Evolutionary conservation across 2,329 filamentous ascomycete genomes (phyloP), one percentile per base, ranked within the genome.

Genomic region (Beauveria sp.): DNA sequence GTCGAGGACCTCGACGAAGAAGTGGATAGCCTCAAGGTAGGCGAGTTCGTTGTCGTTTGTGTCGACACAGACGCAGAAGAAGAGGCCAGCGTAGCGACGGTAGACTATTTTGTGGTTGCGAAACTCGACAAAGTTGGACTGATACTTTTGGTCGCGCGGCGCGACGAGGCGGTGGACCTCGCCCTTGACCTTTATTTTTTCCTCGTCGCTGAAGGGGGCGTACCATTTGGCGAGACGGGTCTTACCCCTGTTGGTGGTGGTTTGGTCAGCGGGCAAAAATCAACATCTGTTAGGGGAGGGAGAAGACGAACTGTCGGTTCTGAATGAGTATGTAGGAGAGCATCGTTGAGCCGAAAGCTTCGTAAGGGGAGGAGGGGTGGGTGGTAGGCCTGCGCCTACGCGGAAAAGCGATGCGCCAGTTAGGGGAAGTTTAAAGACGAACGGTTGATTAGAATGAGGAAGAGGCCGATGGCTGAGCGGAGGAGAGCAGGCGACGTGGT

Each of bases 141-240:
- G 95, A 81, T 99, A 96, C 75, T 99, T 99, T 74, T 99, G 95
- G 77, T 99, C 95, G 72, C 95, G 90, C 7, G 95, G 95, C 0
- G 95, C 95, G 64, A 99, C 93, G 68, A 99, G 91, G 65, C 95
- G 93, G 82, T 99, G 95, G 70, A 98, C 90, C 80, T 99, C 95
- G 83, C 95, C 95, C 78, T 99, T 99, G 70, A 99, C 83, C 79
- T 96, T 97, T 76, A 99, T 91, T 81, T 99, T 99, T 76, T 99
- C 92, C 75, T 98, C 93, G 81, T 99, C 95, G 77, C 88, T 96
- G 81, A 97, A 99, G 65, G 95, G 93, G 68, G 90, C 91, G 81
- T 99, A 99, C 93, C 93, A 99, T 80, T 99, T 99, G 67, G 95
- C 95, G 66, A 99, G 84, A 69, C 95, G 90, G 69, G 95, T 99